Evolutionary conservation across 2,329 filamentous ascomycete species (phyloP).

Genomic region (Alternaria alternata): DNA sequence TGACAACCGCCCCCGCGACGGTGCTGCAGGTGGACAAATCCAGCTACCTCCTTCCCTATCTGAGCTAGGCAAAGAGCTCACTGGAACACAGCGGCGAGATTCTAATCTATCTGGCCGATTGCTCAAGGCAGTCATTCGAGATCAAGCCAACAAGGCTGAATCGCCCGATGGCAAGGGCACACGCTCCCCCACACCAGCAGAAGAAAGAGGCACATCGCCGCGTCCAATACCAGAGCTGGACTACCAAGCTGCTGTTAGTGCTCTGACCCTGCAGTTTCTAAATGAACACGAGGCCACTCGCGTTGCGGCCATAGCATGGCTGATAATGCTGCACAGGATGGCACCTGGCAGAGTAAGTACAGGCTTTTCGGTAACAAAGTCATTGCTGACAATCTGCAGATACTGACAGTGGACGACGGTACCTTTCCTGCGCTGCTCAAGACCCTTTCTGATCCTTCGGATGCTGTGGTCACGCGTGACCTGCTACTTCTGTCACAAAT

Average conservation of each 20-base stretch:
- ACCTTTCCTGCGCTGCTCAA: conserved; percentile 96
- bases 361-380: not conserved
- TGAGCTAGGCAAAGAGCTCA: conserved; percentile 54
- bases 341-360: conserved; percentile 80
- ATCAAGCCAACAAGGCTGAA: conserved; percentile 40
- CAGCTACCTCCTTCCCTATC: conserved; percentile 53
- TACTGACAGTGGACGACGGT: conserved; percentile 91
- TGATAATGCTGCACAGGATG: conserved; percentile 97
- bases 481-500: conserved; percentile 94
- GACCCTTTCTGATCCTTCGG: conserved; percentile 92
- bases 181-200: conserved; percentile 54
- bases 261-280: conserved; percentile 89
- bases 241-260: conserved; percentile 93
- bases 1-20: conserved; percentile 54
- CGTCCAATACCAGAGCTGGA: conserved; percentile 74
- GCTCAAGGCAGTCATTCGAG: conserved; percentile 47
- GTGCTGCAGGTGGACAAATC: conserved; percentile 51
- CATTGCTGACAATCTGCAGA: conserved; percentile 37
- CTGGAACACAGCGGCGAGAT: conserved; percentile 47
- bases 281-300: conserved; percentile 97
- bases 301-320: conserved; percentile 91
- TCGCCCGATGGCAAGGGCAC: conserved; percentile 41
- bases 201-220: conserved; percentile 56
- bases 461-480: conserved; percentile 94
- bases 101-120: conserved; percentile 49